phyloP scores from a whole-genome alignment of 2,329 filamentous ascomycete genomes.

The Pseudogymnoascus sp. region DNA sequence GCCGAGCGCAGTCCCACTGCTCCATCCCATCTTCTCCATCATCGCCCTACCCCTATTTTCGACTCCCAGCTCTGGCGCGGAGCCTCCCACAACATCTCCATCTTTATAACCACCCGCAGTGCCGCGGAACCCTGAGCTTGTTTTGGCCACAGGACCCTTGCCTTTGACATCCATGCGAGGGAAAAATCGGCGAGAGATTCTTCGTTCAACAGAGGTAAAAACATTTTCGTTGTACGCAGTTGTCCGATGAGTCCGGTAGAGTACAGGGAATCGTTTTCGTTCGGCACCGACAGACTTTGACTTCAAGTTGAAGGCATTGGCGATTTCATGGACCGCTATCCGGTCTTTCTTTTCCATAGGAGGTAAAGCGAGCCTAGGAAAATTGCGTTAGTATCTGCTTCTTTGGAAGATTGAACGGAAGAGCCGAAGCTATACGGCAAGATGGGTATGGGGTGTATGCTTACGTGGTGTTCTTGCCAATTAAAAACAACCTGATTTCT shows the following conservation, averaged over 20 bases:
- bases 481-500: conserved; percentile 66
- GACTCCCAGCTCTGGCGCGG: conserved; percentile 72
- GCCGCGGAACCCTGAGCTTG: conserved; percentile 29
- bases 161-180: conserved; percentile 41
- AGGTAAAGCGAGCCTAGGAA: conserved; percentile 60
- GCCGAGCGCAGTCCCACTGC: conserved; percentile 74
- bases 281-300: conserved; percentile 77
- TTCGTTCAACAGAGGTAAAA: conserved; percentile 42
- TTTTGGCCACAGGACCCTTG: conserved; percentile 23
- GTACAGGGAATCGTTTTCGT: conserved; percentile 63
- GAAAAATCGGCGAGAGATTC: conserved; percentile 48
- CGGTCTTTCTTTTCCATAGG: conserved; percentile 76
- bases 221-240: conserved; percentile 49
- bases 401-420: background rate
- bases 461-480: conserved; percentile 55
- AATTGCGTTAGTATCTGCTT: conserved; percentile 5
- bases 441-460: conserved; percentile 22
- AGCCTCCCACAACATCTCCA: conserved; percentile 80
- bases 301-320: conserved; percentile 66
- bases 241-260: conserved; percentile 68
- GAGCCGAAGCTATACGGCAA: background rate
- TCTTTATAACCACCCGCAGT: conserved; percentile 59
- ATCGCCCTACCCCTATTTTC: conserved; percentile 80
- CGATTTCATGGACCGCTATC: conserved; percentile 73
- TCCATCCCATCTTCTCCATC: conserved; percentile 98